Evolutionary conservation across 257 asterid genomes (phyloP), one percentile per base, ranked within the genome.

Genomic region (Solanum etuberosum): DNA sequence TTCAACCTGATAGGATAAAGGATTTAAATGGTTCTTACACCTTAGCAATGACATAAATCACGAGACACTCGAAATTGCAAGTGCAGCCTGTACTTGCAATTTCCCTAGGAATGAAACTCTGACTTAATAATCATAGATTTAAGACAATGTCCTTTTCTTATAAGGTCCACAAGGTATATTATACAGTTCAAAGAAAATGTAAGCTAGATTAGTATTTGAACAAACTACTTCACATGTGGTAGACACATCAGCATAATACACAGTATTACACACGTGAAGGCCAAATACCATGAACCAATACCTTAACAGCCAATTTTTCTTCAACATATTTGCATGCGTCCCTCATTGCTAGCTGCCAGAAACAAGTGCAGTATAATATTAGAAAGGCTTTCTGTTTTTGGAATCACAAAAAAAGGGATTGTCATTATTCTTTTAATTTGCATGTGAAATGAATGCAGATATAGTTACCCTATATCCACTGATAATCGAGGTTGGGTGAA

Each of bases 251-350:
- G 42, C 67, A 46, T 29, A 46, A 80, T 15, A 48, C 10, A 46
- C 84, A 80, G 21, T 29, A 29, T 46, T 27, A 48, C 10, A 46
- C 65, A 80, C 25, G 42, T 80, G 65, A 80, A 80, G 83, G 29
- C 43, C 32, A 85, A 32, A 29, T 38, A 48, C 32, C 86, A 59
- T 25, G 35, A 35, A 51, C 29, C 61, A 57, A 83, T 91, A 97
- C 99, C 99, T 96, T 96, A 81, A 94, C 90, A 74, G 98, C 97
- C 90, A 96, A 86, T 88, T 95, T 97, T 42, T 97, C 98, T 88
- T 96, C 98, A n/a, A 96, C 97, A 86, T 97, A 97, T 74, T 97
- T 96, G 94, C 98, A 96, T 73, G 99, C 99, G 92, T 97, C 99
- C 92, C 98, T 95, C 99, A 96, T 96, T 63, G 98, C 98, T 88